phyloP scores from a whole-genome alignment of 2,329 filamentous ascomycete genomes.

The Aureobasidium lini region DNA sequence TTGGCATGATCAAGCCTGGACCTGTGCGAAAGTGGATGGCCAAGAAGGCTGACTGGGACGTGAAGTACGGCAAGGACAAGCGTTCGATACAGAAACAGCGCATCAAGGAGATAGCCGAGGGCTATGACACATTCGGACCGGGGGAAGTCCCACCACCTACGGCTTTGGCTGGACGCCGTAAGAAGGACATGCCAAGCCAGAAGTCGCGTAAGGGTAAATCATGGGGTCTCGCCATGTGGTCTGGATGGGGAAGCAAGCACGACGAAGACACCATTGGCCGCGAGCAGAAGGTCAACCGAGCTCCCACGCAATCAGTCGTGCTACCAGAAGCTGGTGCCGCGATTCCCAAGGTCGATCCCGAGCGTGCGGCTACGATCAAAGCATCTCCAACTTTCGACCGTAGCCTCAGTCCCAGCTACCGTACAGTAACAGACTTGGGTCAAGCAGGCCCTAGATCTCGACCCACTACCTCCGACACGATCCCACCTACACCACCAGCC shows the following conservation, averaged over 20 bases:
- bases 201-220: conserved; percentile 40
- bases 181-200: conserved; percentile 40
- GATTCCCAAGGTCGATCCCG: background rate
- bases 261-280: conserved; percentile 67
- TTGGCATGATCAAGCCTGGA: conserved; percentile 72
- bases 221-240: conserved; percentile 75
- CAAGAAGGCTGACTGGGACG: conserved; percentile 66
- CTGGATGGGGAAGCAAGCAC: conserved; percentile 79
- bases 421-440: background rate
- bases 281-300: conserved; percentile 44
- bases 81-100: conserved; percentile 65
- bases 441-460: conserved; percentile 1
- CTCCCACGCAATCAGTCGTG: background rate
- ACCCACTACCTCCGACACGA: background rate
- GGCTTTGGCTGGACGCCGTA: conserved; percentile 66
- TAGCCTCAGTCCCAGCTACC: conserved; percentile 5
- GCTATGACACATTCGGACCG: conserved; percentile 60
- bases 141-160: conserved; percentile 77
- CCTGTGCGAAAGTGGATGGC: conserved; percentile 79
- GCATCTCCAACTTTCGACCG: background rate
- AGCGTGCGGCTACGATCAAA: background rate
- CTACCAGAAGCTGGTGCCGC: background rate
- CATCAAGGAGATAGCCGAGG: conserved; percentile 62
- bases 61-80: conserved; percentile 61
- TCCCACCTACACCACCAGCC: background rate